A percentile compares a stretch with the other conserved stretches of the same genome.
Evolutionary conservation across 2,329 filamentous ascomycete genomes (phyloP).

Genomic region (Sarocladiaceae sp.): DNA sequence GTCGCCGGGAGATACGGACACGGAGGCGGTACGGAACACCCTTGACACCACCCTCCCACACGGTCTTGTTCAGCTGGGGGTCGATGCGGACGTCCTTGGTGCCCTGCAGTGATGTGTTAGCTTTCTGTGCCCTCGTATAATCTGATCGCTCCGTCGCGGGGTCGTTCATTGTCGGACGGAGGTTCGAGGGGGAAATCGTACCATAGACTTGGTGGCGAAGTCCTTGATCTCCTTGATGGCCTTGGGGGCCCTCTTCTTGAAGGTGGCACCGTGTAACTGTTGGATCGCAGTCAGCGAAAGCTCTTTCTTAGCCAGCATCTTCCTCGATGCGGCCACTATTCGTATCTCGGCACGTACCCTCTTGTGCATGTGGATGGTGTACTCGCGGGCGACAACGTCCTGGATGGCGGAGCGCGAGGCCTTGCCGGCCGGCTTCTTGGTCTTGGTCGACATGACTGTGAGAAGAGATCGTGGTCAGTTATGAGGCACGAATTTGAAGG

Average conservation of each 20-base stretch:
- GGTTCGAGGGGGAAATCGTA: constrained; percentile 46
- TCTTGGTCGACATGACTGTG: constrained; percentile 38
- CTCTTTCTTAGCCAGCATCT: constrained; percentile 8
- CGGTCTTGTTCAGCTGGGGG: constrained; percentile 99
- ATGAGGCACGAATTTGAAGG: constrained; percentile 20
- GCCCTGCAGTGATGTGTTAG: constrained; percentile 55
- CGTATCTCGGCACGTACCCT: constrained; percentile 56
- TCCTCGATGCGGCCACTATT: constrained; percentile 14
- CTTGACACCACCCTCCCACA: constrained; percentile 99
- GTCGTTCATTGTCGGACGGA: not conserved
- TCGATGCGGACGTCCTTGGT: constrained; percentile 96
- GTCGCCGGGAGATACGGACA: constrained; percentile 97
- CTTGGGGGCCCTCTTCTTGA: constrained; percentile 99
- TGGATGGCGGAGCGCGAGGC: constrained; percentile 85
- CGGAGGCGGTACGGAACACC: constrained; percentile 96
- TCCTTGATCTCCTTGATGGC: constrained; percentile 99
- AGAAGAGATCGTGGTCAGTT: constrained; percentile 7
- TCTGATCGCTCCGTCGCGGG: not conserved
- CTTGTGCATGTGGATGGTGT: constrained; percentile 99
- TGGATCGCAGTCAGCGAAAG: constrained; percentile 14
- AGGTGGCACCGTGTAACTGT: constrained; percentile 94
- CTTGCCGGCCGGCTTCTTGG: constrained; percentile 35
- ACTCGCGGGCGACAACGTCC: constrained; percentile 99
- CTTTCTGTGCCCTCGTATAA: not conserved
- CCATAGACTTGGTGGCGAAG: constrained; percentile 93